phyloP scores from a whole-genome alignment of 2,329 filamentous ascomycete genomes.

The Colletotrichum sp. region DNA sequence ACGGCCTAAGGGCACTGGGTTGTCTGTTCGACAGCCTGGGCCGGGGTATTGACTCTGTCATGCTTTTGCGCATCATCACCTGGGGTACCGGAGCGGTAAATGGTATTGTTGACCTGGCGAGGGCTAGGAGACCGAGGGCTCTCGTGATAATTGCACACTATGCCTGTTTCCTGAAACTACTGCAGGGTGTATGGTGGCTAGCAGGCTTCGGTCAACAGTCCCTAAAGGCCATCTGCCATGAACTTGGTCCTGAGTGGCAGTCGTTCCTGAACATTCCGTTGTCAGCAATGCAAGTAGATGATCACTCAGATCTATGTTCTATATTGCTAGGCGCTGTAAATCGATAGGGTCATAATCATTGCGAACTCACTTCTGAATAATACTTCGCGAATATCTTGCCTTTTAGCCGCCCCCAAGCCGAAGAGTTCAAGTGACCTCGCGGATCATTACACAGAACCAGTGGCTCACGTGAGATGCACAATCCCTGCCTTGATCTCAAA shows the following conservation, averaged over 20 bases:
- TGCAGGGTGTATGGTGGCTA: background rate
- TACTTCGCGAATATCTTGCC: no score
- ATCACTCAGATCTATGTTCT: background rate
- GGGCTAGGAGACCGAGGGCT: conserved; percentile 45
- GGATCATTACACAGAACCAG: background rate
- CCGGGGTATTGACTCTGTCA: background rate
- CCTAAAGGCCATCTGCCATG: background rate
- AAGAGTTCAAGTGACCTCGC: background rate
- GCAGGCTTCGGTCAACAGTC: background rate
- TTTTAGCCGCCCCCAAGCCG: background rate
- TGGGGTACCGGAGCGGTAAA: conserved; percentile 22
- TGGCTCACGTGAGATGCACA: background rate
- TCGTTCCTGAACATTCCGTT: background rate
- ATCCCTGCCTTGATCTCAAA: background rate
- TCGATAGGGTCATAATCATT: background rate
- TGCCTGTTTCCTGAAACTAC: conserved; percentile 49
- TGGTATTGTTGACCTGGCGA: conserved; percentile 46
- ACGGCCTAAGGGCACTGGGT: background rate
- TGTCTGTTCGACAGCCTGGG: background rate
- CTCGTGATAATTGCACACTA: conserved; percentile 59
- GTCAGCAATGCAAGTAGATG: background rate
- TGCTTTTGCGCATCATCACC: background rate
- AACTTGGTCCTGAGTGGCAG: background rate
- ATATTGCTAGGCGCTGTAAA: background rate
- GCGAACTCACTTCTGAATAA: no score